Evolutionary conservation across 805 yeast species (phyloP).

Genomic region (Candida ponderosae): DNA sequence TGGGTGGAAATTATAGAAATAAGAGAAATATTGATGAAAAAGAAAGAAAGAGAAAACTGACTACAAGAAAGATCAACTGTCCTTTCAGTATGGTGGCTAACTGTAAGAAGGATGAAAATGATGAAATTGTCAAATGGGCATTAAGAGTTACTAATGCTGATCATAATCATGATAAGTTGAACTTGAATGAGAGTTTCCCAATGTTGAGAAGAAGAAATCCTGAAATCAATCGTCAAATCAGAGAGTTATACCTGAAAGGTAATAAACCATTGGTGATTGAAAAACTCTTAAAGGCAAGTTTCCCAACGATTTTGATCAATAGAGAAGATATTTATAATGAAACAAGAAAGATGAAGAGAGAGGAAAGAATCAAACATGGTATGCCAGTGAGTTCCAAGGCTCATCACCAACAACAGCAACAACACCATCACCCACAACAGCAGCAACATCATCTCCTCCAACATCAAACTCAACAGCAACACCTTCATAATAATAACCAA

Average conservation of each 20-base stretch:
- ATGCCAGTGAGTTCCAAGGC: conserved; percentile 1
- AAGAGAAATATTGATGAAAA: conserved; percentile 23
- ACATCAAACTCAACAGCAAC: conserved; percentile 4
- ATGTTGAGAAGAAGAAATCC: conserved; percentile 24
- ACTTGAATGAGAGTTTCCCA: conserved; percentile 21
- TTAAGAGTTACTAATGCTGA: conserved; percentile 19
- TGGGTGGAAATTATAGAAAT: conserved; percentile 22
- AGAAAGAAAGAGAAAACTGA: conserved; percentile 21
- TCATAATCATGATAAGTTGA: conserved; percentile 22
- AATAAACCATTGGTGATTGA: conserved; percentile 21
- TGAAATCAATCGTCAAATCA: conserved; percentile 21
- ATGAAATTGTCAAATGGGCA: conserved; percentile 18
- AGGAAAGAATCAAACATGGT: conserved; percentile 15
- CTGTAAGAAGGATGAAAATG: conserved; percentile 21
- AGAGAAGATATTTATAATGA: conserved; percentile 24
- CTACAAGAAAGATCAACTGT: conserved; percentile 23
- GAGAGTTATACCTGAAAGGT: conserved; percentile 21
- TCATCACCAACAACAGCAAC: conserved; percentile 6
- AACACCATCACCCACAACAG: conserved; percentile 3
- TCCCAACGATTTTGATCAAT: conserved; percentile 19
- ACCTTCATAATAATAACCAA: not conserved
- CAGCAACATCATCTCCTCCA: conserved; percentile 3
- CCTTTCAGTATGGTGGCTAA: conserved; percentile 24
- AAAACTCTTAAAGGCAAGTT: conserved; percentile 15
- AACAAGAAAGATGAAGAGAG: conserved; percentile 24